Conservation (phyloP, 805 yeast genomes). For the Yarrowia sp. region DNA sequence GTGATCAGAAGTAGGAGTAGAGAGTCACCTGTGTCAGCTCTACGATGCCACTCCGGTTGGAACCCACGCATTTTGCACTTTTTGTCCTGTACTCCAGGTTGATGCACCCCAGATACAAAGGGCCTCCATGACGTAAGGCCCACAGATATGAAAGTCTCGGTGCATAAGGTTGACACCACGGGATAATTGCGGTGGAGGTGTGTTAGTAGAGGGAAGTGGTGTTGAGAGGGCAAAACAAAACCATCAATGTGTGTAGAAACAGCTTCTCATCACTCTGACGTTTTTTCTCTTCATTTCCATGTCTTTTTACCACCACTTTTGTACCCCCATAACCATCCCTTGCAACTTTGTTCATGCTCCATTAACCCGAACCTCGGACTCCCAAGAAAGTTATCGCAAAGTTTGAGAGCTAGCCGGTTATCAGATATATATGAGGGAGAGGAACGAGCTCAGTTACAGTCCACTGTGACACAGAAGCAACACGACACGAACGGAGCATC, state of each 20-base stretch:
- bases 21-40: too few relatives aligned
- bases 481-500: too few relatives aligned
- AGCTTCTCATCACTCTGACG: too few relatives aligned
- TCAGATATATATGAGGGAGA: conserved; percentile 1
- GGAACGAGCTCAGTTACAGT: neutral
- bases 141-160: conserved; percentile 12
- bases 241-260: too few relatives aligned
- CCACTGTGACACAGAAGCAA: neutral
- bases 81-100: neutral
- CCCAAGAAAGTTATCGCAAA: conserved; percentile 16
- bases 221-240: too few relatives aligned
- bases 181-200: neutral
- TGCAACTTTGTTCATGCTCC: neutral
- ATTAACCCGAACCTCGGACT: conserved; percentile 31
- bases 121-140: conserved; percentile 27
- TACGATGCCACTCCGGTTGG: too few relatives aligned
- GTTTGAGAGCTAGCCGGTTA: conserved; percentile 8
- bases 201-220: too few relatives aligned
- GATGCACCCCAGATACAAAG: conserved; percentile 17
- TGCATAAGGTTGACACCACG: neutral
- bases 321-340: too few relatives aligned
- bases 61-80: too few relatives aligned
- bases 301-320: too few relatives aligned
- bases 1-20: too few relatives aligned
- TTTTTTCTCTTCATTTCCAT: too few relatives aligned